These are phyloP conservation scores for Hypericum androsaemum DNA, from an alignment of 345 rosid genomes.

Conservation along the genomic window DNA sequence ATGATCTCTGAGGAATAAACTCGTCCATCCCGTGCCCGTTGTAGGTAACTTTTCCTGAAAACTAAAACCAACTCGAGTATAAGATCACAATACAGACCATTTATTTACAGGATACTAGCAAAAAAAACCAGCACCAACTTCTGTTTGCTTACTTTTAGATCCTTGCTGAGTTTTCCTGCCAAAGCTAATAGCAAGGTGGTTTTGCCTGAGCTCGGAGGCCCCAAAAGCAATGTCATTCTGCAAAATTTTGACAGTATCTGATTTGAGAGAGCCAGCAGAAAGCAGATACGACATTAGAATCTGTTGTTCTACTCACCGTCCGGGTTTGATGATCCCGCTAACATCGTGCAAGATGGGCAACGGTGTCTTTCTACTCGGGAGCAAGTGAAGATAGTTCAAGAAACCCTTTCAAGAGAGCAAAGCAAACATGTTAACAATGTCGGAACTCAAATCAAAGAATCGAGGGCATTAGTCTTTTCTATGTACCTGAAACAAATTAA, in stretches of 20 bases:
- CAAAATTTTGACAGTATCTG: conserved; percentile 4
- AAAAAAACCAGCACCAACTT: neutral
- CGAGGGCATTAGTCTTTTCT: neutral
- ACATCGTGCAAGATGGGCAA: conserved; percentile 34
- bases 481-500: conserved; percentile 42
- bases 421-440: neutral
- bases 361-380: conserved; percentile 42
- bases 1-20: conserved; percentile 50
- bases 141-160: conserved; percentile 30
- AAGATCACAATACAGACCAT: neutral
- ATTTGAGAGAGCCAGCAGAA: neutral
- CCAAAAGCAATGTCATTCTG: conserved; percentile 53
- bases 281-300: neutral
- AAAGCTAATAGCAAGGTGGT: conserved; percentile 44
- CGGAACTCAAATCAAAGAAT: neutral
- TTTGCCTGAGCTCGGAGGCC: conserved; percentile 56
- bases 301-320: conserved; percentile 16
- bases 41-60: conserved; percentile 49
- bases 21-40: conserved; percentile 60
- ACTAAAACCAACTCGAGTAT: conserved; percentile 18
- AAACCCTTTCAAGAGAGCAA: conserved; percentile 23
- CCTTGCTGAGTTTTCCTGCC: conserved; percentile 50
- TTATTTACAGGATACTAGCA: neutral
- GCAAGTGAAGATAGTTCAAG: conserved; percentile 33
- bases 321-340: conserved; percentile 39